A percentile compares a stretch with the other conserved stretches of the same genome.
phyloP scores from a whole-genome alignment of 1,284 basidiomycete species.

The Phylloboletellus chloephorus region DNA sequence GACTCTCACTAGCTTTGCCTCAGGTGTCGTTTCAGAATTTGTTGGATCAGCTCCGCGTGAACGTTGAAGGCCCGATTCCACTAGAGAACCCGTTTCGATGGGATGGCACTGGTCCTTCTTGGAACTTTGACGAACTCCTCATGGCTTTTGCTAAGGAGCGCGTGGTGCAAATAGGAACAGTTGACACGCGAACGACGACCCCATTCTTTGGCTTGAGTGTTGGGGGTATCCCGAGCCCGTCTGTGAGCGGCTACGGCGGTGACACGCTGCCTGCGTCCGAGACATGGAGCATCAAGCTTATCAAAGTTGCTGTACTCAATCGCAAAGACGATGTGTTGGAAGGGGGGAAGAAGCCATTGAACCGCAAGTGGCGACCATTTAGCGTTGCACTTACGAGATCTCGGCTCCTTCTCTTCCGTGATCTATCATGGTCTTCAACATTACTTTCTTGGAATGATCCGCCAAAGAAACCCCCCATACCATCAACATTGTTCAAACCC shows the following conservation, averaged over 20 bases:
- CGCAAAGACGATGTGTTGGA: slow-evolving; percentile 81
- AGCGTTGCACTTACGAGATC: slow-evolving; percentile 85
- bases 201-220: slow-evolving; percentile 48
- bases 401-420: slow-evolving; percentile 90
- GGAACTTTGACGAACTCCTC: slow-evolving; percentile 68
- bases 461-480: slow-evolving; percentile 42
- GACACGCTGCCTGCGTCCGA: slow-evolving; percentile 30
- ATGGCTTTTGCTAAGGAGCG: slow-evolving; percentile 65
- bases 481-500: slow-evolving; percentile 66
- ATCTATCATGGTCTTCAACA: slow-evolving; percentile 62
- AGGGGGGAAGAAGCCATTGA: slow-evolving; percentile 69
- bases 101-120: slow-evolving; percentile 63
- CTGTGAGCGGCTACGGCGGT: slow-evolving; percentile 21
- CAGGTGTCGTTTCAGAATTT: slow-evolving; percentile 45
- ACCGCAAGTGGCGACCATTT: slow-evolving; percentile 87
- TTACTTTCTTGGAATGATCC: slow-evolving; percentile 50
- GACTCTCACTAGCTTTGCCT: slow-evolving; percentile 5
- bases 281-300: slow-evolving; percentile 61
- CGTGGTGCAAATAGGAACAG: slow-evolving; percentile 51
- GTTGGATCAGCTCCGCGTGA: slow-evolving; percentile 71
- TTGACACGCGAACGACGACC: slow-evolving; percentile 39
- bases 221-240: slow-evolving; percentile 32
- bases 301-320: slow-evolving; percentile 77
- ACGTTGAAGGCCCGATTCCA: slow-evolving; percentile 63
- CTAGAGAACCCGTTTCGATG: slow-evolving; percentile 70